Base-by-base conservation (phyloP, 1,284 basidiomycete genomes). In the Wallemia mellicola region DNA sequence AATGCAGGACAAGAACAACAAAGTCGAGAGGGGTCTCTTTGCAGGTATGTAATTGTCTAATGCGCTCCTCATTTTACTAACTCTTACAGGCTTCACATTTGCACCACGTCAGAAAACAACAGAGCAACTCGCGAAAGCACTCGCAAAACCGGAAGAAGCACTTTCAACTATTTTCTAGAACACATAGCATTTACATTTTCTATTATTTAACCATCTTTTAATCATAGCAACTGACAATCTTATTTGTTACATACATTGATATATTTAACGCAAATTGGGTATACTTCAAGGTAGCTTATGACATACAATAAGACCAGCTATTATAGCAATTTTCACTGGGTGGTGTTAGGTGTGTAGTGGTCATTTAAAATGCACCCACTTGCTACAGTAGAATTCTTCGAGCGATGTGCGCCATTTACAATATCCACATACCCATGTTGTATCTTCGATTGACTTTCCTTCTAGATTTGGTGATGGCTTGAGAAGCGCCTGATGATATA, bases 11-110 rank as follows among this genome's bases (percentile, higher is more conserved):
- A 84, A 83, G 68, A 84, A 88, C 3, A 80, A 84, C 60, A 73
- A 76, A 2, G 74, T 79, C 64, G 71, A 75, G 7, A 73, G 88
- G 28, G 88, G 86, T 2, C 82, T 92, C 56, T 94, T 86, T 86
- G 94, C 62, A 92, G 94, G 1, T 99, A 98, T 69, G 98, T 94
- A 1, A n/a, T n/a, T n/a, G n/a, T n/a, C n/a, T n/a, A n/a, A n/a
- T n/a, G n/a, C n/a, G n/a, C n/a, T n/a, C n/a, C n/a, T n/a, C n/a
- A n/a, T n/a, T n/a, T n/a, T n/a, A n/a, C n/a, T n/a, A 56, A 7
- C n/a, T 9, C n/a, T 28, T 24, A 22, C 57, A 58, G 56, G 24
- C 25, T 33, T 28, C 17, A 28, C 22, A 17, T 57, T 27, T 59
- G 27, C 28, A 26, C 57, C 61, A 30, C 60, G 27, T 25, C 54